phyloP scores from a whole-genome alignment of 805 yeast species.

The Hanseniaspora hatyaiensis region DNA sequence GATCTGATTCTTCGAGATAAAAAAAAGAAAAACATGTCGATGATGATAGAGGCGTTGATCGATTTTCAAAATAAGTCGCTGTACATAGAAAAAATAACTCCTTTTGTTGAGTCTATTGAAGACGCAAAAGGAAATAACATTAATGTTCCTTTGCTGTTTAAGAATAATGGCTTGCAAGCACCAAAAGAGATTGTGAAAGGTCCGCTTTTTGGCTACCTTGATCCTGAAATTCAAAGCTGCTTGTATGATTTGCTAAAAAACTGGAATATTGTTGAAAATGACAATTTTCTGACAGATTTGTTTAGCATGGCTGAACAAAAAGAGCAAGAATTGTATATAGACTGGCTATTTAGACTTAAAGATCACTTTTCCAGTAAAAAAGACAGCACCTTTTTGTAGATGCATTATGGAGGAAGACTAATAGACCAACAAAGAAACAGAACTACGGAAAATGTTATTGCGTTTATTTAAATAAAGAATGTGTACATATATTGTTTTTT shows the following conservation, averaged over 20 bases:
- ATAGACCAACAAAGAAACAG: no score
- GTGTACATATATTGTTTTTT: no score
- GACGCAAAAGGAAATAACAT: neutral
- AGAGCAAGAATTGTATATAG: slow-evolving; percentile 8
- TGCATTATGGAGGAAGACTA: no score
- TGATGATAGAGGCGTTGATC: neutral
- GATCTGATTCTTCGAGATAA: neutral
- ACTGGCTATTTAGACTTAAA: slow-evolving; percentile 10
- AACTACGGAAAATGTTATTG: no score
- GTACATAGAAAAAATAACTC: neutral
- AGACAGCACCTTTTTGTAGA: neutral
- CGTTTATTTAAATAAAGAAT: no score
- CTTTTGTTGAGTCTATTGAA: neutral
- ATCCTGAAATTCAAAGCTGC: slow-evolving; percentile 2
- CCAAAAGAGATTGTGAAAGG: neutral
- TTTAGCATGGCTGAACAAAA: slow-evolving; percentile 8
- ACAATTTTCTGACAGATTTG: slow-evolving; percentile 6
- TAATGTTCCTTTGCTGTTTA: neutral
- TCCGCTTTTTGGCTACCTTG: slow-evolving; percentile 4
- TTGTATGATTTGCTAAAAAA: slow-evolving; percentile 3
- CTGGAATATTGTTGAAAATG: slow-evolving; percentile 12
- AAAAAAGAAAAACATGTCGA: neutral
- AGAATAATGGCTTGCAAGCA: neutral
- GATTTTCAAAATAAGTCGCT: slow-evolving; percentile 1
- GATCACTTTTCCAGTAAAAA: neutral